A percentile compares a stretch with the other conserved stretches of the same genome.
These are phyloP conservation scores for Aspergillus panamensis DNA, from an alignment of 495 filamentous ascomycete species.

Conservation along the genomic window DNA sequence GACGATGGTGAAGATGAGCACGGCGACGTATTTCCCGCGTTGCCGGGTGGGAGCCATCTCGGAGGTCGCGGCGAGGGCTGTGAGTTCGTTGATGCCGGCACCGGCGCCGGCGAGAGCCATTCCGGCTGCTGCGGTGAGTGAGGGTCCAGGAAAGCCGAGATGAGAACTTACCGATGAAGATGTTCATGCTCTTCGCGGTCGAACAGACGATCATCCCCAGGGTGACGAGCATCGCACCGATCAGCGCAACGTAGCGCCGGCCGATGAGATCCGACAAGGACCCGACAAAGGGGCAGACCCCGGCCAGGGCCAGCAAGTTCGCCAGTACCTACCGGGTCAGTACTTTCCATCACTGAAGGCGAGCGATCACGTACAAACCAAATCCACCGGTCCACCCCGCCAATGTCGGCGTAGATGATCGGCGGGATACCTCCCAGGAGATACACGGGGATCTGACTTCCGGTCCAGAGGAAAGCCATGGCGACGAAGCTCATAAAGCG, in stretches of 20 bases:
- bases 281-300: constrained; percentile 70
- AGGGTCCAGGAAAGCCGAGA: constrained; percentile 12
- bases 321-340: constrained; percentile 45
- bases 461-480: constrained; percentile 66
- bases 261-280: constrained; percentile 67
- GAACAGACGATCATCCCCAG: constrained; percentile 63
- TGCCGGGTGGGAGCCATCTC: constrained; percentile 66
- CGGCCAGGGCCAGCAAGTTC: constrained; percentile 63
- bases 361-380: constrained; percentile 54
- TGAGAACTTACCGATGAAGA: constrained; percentile 57
- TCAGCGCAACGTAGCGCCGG: constrained; percentile 62
- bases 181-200: constrained; percentile 62
- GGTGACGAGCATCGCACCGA: constrained; percentile 55
- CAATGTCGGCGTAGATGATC: constrained; percentile 64
- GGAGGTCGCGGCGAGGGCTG: constrained; percentile 60
- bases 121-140: constrained; percentile 45
- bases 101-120: constrained; percentile 63
- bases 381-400: constrained; percentile 63
- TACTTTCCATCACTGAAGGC: not conserved
- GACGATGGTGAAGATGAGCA: constrained; percentile 63
- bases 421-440: constrained; percentile 61
- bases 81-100: constrained; percentile 62
- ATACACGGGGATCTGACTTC: constrained; percentile 62
- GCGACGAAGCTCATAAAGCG: constrained; percentile 57
- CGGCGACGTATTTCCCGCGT: constrained; percentile 65